Conservation (phyloP, 495 filamentous ascomycete genomes). For the Aspergillus carlsbadensis region DNA sequence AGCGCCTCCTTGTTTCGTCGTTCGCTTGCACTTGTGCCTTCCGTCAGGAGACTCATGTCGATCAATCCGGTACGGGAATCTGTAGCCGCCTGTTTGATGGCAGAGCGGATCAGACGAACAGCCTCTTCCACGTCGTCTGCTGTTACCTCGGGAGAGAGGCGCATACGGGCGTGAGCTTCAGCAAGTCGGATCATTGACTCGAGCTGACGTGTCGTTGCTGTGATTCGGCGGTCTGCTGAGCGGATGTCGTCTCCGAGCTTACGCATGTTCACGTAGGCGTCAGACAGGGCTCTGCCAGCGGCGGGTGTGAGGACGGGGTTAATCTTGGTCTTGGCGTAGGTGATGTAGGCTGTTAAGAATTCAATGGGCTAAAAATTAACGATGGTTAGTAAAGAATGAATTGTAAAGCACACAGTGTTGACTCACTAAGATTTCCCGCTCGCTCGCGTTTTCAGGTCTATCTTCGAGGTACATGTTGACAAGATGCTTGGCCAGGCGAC, state of each 20-base stretch:
- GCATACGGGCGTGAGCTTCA: constrained; percentile 98
- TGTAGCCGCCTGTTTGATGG: constrained; percentile 96
- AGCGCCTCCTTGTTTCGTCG: constrained; percentile 76
- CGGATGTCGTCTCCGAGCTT: constrained; percentile 94
- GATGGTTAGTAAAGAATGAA: constrained; percentile 8
- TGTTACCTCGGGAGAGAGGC: constrained; percentile 73
- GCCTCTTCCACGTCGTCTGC: constrained; percentile 85
- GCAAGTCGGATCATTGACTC: constrained; percentile 96
- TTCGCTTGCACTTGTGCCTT: constrained; percentile 84
- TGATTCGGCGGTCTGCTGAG: constrained; percentile 90
- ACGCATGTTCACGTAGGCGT: constrained; percentile 93
- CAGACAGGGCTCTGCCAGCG: constrained; percentile 76
- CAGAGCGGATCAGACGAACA: constrained; percentile 84
- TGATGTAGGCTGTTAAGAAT: constrained; percentile 95
- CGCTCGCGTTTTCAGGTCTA: constrained; percentile 78
- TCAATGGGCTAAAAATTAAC: constrained; percentile 69
- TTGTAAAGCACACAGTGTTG: neutral
- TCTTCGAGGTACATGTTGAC: constrained; percentile 98
- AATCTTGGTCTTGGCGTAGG: constrained; percentile 85
- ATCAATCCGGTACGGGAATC: constrained; percentile 89
- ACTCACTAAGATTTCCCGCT: constrained; percentile 75
- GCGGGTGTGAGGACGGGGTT: constrained; percentile 76
- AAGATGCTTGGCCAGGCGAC: constrained; percentile 85
- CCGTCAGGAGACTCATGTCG: constrained; percentile 92
- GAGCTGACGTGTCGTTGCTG: constrained; percentile 91